These are phyloP conservation scores for Breynia disticha DNA, from an alignment of 441 rosid genomes.

Conservation along the genomic window DNA sequence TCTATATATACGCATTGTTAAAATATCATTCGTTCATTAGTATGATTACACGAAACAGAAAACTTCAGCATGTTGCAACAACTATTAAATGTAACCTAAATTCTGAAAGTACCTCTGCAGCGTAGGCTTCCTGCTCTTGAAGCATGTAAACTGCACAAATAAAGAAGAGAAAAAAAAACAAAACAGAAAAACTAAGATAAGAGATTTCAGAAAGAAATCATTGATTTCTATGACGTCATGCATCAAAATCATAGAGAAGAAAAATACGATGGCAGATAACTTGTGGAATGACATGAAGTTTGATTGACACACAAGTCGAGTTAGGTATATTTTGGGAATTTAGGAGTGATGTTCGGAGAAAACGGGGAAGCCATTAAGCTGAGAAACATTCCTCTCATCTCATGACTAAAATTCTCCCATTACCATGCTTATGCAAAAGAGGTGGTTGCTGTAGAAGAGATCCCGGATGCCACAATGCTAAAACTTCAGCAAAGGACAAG, in stretches of 20 bases:
- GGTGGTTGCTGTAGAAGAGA: slow-evolving; percentile 21
- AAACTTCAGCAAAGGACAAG: slow-evolving; percentile 26
- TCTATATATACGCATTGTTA: slow-evolving; percentile 24
- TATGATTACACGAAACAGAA: background rate
- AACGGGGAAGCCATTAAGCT: slow-evolving; percentile 15
- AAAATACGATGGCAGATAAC: too few species aligned
- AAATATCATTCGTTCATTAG: background rate
- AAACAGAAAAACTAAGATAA: slow-evolving; percentile 8
- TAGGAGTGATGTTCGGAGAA: slow-evolving; percentile 14
- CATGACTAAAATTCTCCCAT: slow-evolving; percentile 11
- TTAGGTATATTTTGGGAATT: too few species aligned
- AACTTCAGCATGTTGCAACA: background rate
- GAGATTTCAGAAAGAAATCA: background rate
- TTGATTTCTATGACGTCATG: background rate
- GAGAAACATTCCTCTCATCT: slow-evolving; percentile 9
- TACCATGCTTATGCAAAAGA: slow-evolving; percentile 13
- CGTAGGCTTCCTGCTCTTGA: slow-evolving; percentile 80
- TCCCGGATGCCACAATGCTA: slow-evolving; percentile 30
- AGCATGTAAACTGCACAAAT: slow-evolving; percentile 55
- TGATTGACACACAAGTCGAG: too few species aligned
- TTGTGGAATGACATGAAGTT: too few species aligned
- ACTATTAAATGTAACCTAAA: slow-evolving; percentile 6
- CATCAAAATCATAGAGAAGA: background rate
- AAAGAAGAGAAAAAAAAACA: slow-evolving; percentile 7
- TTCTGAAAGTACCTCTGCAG: slow-evolving; percentile 63